Evolutionary conservation across 2,329 filamentous ascomycete species (phyloP).

Genomic region (Curvularia sp.): DNA sequence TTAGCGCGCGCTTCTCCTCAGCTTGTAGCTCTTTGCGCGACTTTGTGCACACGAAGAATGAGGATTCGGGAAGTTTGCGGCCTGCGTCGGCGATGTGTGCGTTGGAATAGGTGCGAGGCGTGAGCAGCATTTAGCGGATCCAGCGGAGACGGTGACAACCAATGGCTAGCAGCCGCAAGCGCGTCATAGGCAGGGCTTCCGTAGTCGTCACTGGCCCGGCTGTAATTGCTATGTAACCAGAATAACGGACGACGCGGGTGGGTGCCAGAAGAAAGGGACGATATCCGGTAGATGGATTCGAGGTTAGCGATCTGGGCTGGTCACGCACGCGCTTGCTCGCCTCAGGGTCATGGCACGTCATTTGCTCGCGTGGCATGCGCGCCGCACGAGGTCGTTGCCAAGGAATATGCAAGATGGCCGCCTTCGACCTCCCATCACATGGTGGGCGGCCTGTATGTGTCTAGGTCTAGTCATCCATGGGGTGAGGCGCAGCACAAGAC

Average conservation of each 20-base stretch:
- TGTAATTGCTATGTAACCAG: slow-evolving; percentile 7
- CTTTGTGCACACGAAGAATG: slow-evolving; percentile 45
- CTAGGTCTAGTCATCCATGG: neutral
- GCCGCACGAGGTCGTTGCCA: slow-evolving; percentile 12
- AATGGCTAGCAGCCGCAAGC: slow-evolving; percentile 23
- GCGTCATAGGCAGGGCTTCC: slow-evolving; percentile 28
- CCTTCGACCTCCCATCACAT: slow-evolving; percentile 2
- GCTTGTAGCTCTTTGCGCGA: slow-evolving; percentile 46
- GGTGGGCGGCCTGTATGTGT: neutral
- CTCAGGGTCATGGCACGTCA: slow-evolving; percentile 17
- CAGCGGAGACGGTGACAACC: slow-evolving; percentile 30
- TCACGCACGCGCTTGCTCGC: slow-evolving; percentile 23
- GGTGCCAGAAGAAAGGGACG: slow-evolving; percentile 9
- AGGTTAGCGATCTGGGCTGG: slow-evolving; percentile 6
- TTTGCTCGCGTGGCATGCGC: slow-evolving; percentile 20
- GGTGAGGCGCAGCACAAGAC: neutral
- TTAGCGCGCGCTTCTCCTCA: slow-evolving; percentile 44
- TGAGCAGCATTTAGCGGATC: slow-evolving; percentile 52
- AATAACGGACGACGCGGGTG: neutral
- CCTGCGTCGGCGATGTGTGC: slow-evolving; percentile 48
- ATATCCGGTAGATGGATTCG: neutral
- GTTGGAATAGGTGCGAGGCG: slow-evolving; percentile 50
- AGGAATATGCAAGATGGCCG: neutral
- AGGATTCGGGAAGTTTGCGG: slow-evolving; percentile 37
- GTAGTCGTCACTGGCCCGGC: slow-evolving; percentile 16